Evolutionary conservation across 2,329 filamentous ascomycete species (phyloP), one percentile per base, ranked within the genome.

Genomic region (Beauveria medogensis): DNA sequence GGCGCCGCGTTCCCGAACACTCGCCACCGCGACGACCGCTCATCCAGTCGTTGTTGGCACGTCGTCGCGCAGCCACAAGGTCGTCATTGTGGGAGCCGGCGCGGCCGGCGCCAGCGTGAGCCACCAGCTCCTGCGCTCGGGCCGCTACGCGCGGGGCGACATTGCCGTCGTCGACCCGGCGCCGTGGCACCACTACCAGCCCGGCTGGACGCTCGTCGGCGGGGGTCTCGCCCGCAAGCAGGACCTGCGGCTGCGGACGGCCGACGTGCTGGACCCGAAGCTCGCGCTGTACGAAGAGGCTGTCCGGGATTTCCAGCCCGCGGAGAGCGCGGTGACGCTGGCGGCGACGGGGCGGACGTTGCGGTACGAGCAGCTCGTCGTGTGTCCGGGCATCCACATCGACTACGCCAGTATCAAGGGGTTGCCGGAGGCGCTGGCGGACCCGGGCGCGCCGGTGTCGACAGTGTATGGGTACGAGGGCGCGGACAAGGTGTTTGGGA

Each of bases 131-230:
- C 79, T 89, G 3, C 79, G 79, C 2, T 76, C 78, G 0, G 84
- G 83, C 48, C 78, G 78, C 28, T 88, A 87, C 67, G 64, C 71
- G 0, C 73, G 77, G 48, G 76, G 84, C 37, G 86, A 89, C 63
- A 86, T 89, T 63, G 85, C 86, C 30, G 67, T 89, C 28, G 73
- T 89, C 48, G 86, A 89, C 64, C 86, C 86, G 0, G 78, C 85
- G 1, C 69, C 73, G 64, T 85, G 79, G 77, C 85, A 89, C 68
- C 78, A 89, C 73, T 89, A 88, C 69, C 86, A 89, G 70, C 84
- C 86, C 1, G 86, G 86, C 59, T 89, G 85, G 85, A 89, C 86
- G 2, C 76, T 89, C 1, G 86, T 88, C 2, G 86, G 85, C 48
- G 85, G 82, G 44, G 86, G 86, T 3, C 76, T 89, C 44, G 88